Base-by-base conservation (phyloP, 352 stramenopile genomes). In the Blastocystis sp. region DNA sequence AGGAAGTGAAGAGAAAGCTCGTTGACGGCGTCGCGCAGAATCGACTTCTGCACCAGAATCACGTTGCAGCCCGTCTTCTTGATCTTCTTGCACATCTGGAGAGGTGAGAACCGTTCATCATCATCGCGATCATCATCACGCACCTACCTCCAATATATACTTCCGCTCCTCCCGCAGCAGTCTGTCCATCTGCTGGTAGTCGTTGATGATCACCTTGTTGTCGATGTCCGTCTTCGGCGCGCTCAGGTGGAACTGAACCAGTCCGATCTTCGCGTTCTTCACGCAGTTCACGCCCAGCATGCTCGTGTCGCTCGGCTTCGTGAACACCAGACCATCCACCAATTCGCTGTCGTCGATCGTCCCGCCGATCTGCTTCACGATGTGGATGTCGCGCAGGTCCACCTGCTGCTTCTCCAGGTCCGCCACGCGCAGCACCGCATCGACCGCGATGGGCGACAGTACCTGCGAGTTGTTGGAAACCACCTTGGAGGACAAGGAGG, bases 161-260 rank as follows among this genome's bases (percentile, higher is more conserved):
- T 98, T 98, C 89, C 96, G 92, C 91, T 99, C 96, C 86, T 99
- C 96, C 60, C 96, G 93, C 43, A 99, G 91, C 87, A 99, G 97
- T 60, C 96, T 94, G 91, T 99, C 97, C 97, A 99, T 99, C 62
- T 95, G 95, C 48, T 95, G 95, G 91, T 99, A 99, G 91, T 99
- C 97, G 86, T 94, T 97, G 76, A 99, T 97, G 52, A 99, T 96
- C n/a, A 99, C 96, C 90, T 98, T 99, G 92, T 98, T 99, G 91
- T 99, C 96, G 94, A 99, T 99, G 91, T 99, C 97, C 14, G 96
- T 98, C 92, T 99, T 99, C 48, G 96, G 96, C 41, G 96, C 96
- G 59, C 94, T 98, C 5, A 99, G 92, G 89, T 96, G 98, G 91
- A 98, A 99, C 91, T 78, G 70, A 19, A 74, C 43, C 1, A 86